Evolutionary conservation across 306 rosid species (phyloP).

Genomic region (Cucurbita ficifolia): DNA sequence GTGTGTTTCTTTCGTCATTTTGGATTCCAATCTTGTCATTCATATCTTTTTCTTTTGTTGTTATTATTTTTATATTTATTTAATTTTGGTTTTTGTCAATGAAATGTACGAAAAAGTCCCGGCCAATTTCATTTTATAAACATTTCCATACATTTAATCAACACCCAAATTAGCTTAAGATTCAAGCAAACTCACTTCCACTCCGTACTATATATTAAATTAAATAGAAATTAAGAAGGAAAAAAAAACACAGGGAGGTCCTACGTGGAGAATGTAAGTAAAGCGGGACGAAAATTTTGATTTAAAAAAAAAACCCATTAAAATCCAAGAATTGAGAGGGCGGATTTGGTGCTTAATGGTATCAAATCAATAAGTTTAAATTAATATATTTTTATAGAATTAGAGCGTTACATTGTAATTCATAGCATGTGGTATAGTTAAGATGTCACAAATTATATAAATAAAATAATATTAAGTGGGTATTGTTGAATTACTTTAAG

Average conservation of each 20-base stretch:
- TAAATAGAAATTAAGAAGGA: background rate
- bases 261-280: background rate
- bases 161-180: background rate
- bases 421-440: background rate
- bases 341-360: background rate
- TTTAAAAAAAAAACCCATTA: background rate
- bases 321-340: background rate
- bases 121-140: background rate
- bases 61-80: background rate
- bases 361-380: background rate
- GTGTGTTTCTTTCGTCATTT: conserved; percentile 25
- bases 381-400: background rate
- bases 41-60: conserved; percentile 21
- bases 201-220: background rate
- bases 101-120: background rate
- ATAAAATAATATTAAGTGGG: background rate
- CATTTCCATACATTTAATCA: background rate
- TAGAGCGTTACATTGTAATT: background rate
- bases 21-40: conserved; percentile 35
- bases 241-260: background rate
- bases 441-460: background rate
- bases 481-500: background rate
- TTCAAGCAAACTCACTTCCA: background rate
- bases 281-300: background rate
- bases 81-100: background rate